Evolutionary conservation across 495 filamentous ascomycete species (phyloP), one percentile per base, ranked within the genome.

Genomic region (Penicillium coffeae): DNA sequence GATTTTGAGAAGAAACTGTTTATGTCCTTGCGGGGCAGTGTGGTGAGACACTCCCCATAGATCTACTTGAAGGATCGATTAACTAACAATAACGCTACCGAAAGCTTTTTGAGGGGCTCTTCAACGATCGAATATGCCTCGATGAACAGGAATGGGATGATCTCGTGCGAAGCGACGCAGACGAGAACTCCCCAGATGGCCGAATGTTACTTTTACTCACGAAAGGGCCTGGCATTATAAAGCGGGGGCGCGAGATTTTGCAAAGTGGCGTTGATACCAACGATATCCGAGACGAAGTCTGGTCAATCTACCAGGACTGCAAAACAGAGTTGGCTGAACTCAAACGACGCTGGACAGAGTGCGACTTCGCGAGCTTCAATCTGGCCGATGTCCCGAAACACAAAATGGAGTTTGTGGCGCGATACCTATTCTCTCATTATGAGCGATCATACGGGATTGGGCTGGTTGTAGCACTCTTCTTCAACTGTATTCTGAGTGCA

Each of bases 81-180:
- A 35, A 12, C 32, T 30, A 12, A 10, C 21, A 36, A 34, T 21
- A 15, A 37, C 35, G 13, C 14, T 19, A 30, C 21, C 5, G 3
- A 36, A 21, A 73, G 72, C 52, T 74, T 4, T 68, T 75, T 33
- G 71, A 75, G 44, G 68, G 66, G 0, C 42, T 75, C 12, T 68
- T 65, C 42, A 70, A 69, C 25, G 52, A 63, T 1, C 53, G 55
- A 33, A 73, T 75, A n/a, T 42, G 62, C 4, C 59, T 72, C 8
- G 62, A 38, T 3, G 47, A 47, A 3, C 25, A 64, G 20, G 69
- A 75, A 44, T 75, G 71, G 71, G 54, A 59, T 2, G 33, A 42
- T 14, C 60, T 75, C 3, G 65, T 70, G 21, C 47, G 37, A 9
- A 66, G 44, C 34, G 59, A 69, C 21, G 49, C 63, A 25, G 66